A percentile compares a stretch with the other conserved stretches of the same genome.
phyloP scores from a whole-genome alignment of 129 eudicot species.

The Scalesia atractyloides region DNA sequence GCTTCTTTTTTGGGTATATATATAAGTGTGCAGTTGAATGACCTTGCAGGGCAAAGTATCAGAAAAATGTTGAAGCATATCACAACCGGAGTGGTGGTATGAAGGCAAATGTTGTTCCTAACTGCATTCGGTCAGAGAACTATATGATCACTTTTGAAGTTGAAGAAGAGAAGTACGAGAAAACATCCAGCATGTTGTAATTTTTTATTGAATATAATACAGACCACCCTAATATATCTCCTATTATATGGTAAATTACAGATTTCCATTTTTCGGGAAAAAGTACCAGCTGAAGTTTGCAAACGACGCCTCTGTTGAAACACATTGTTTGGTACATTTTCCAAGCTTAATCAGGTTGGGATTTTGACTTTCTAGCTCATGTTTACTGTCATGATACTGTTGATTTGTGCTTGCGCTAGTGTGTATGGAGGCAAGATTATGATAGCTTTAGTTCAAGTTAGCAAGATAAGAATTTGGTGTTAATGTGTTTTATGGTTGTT shows the following conservation, averaged over 20 bases:
- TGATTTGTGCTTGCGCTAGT: not conserved
- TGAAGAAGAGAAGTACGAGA: constrained; percentile 92
- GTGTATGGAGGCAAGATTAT: not conserved
- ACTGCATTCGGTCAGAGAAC: constrained; percentile 90
- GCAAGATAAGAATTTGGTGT: constrained; percentile 2
- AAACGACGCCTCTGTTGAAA: constrained; percentile 78
- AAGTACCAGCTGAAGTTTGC: constrained; percentile 93
- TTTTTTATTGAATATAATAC: not conserved
- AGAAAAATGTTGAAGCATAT: constrained; percentile 94
- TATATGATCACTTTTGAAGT: constrained; percentile 98
- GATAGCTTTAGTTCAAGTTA: not conserved
- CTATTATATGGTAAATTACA: constrained; percentile 25
- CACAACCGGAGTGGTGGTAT: constrained; percentile 79
- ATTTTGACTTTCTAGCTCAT: constrained; percentile 16
- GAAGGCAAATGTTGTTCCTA: constrained; percentile 86
- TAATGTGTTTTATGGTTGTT: not conserved
- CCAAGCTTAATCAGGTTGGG: constrained; percentile 88
- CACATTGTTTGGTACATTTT: constrained; percentile 91
- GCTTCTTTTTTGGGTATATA: constrained; percentile 7
- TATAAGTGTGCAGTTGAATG: constrained; percentile 5
- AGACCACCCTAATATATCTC: constrained; percentile 13
- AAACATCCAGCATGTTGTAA: constrained; percentile 14
- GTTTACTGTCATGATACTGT: not conserved
- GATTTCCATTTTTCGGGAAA: constrained; percentile 94
- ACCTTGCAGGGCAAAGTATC: constrained; percentile 89